These are phyloP conservation scores for Nicotiana knightiana DNA, from an alignment of 257 asterid species.

Conservation along the genomic window DNA sequence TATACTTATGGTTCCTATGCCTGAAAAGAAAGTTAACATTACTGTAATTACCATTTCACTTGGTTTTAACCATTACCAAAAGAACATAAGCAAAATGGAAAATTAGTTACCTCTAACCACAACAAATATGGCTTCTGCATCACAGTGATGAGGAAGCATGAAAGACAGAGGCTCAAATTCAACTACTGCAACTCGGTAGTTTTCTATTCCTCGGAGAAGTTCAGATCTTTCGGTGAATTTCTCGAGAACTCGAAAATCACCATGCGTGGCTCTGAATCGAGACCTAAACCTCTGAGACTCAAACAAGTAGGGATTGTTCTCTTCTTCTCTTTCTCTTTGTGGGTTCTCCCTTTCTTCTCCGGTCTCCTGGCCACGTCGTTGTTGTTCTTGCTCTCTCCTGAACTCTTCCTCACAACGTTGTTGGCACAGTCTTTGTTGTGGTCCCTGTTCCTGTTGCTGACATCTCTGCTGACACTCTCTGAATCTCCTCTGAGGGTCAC, in stretches of 20 bases:
- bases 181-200: conserved; percentile 25
- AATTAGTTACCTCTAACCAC: conserved; percentile 11
- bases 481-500: conserved; percentile 10
- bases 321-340: neutral
- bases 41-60: neutral
- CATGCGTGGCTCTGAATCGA: conserved; percentile 19
- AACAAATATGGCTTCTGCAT: conserved; percentile 26
- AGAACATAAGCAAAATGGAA: neutral
- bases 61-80: neutral
- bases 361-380: neutral
- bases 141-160: conserved; percentile 38
- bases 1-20: conserved; percentile 24
- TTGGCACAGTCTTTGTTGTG: conserved; percentile 9
- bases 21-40: conserved; percentile 1
- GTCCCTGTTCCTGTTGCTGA: neutral
- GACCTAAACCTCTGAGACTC: conserved; percentile 22
- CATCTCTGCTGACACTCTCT: conserved; percentile 24
- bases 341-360: neutral
- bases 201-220: conserved; percentile 34
- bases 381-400: conserved; percentile 1
- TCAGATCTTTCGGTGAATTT: conserved; percentile 30
- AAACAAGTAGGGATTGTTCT: conserved; percentile 33
- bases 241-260: conserved; percentile 29
- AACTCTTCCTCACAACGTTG: conserved; percentile 18
- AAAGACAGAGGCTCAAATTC: conserved; percentile 39